These are phyloP conservation scores for Suillus tomentosus DNA, from an alignment of 768 basidiomycete genomes.

Conservation along the genomic window DNA sequence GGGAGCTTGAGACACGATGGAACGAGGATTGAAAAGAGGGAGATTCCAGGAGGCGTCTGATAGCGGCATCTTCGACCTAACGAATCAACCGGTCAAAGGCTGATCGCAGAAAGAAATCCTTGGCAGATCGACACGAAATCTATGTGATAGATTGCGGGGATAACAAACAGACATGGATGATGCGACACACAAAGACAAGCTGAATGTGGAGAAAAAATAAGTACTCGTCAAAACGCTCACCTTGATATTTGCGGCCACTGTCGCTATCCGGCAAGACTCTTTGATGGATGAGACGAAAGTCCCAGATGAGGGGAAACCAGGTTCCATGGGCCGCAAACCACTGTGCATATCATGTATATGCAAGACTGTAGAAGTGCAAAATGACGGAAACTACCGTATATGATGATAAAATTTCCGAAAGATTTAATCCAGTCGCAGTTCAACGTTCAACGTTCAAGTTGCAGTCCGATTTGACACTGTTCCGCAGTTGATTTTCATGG, in stretches of 20 bases:
- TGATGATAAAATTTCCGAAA: not conserved
- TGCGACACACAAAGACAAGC: not conserved
- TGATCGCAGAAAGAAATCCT: not conserved
- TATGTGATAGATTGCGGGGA: not conserved
- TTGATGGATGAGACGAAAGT: conserved; percentile 54
- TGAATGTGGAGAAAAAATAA: not conserved
- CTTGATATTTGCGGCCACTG: conserved; percentile 48
- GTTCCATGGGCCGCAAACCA: not conserved
- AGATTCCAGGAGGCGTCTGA: conserved; percentile 65
- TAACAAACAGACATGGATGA: not conserved
- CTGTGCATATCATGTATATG: not conserved
- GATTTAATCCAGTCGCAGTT: not conserved
- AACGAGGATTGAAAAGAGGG: conserved; percentile 64
- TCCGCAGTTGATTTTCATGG: not conserved
- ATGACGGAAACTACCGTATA: not conserved
- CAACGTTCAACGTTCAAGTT: too few species aligned
- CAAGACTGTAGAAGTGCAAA: not conserved
- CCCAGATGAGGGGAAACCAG: conserved; percentile 46
- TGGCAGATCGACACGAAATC: not conserved
- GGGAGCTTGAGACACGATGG: conserved; percentile 57
- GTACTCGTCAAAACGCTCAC: conserved; percentile 40
- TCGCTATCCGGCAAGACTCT: conserved; percentile 50
- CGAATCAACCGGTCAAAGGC: conserved; percentile 15
- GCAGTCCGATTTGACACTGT: not conserved
- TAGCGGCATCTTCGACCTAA: conserved; percentile 59